These are phyloP conservation scores for Diaporthe aspalathi DNA, from an alignment of 2,329 filamentous ascomycete genomes.

Conservation along the genomic window DNA sequence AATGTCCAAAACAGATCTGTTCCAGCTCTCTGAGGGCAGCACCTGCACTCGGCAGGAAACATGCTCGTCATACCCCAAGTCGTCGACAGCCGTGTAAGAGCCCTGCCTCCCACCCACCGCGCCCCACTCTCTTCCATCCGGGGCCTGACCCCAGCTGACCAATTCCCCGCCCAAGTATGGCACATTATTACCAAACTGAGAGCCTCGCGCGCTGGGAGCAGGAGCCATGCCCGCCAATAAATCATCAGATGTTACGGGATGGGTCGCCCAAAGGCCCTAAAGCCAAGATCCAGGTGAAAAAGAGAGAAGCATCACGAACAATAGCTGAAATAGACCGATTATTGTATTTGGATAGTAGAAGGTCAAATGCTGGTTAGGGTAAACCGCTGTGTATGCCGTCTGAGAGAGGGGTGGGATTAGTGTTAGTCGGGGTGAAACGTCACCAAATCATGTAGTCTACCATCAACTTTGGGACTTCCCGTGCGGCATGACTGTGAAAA, in stretches of 20 bases:
- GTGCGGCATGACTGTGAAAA: neutral
- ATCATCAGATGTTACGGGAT: neutral
- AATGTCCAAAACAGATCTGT: neutral
- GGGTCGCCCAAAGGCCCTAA: neutral
- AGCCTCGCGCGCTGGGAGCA: neutral
- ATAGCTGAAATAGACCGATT: neutral
- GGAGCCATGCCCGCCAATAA: neutral
- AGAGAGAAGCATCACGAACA: neutral
- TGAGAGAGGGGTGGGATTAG: neutral
- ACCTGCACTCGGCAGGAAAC: neutral
- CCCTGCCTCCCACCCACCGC: neutral
- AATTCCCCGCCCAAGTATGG: neutral
- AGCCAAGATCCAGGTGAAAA: neutral
- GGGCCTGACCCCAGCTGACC: neutral
- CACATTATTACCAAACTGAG: neutral
- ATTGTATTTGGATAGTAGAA: neutral
- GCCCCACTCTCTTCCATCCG: too few relatives aligned
- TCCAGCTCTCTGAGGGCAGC: neutral
- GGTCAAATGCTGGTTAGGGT: neutral
- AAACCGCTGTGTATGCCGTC: too few relatives aligned
- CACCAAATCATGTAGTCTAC: neutral
- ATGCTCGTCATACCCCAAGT: neutral
- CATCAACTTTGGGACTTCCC: neutral
- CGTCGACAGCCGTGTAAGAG: neutral
- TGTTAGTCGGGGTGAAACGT: neutral